A percentile compares a stretch with the other conserved stretches of the same genome.
Evolutionary conservation across 495 filamentous ascomycete genomes (phyloP).

Genomic region (Evernia prunastri): DNA sequence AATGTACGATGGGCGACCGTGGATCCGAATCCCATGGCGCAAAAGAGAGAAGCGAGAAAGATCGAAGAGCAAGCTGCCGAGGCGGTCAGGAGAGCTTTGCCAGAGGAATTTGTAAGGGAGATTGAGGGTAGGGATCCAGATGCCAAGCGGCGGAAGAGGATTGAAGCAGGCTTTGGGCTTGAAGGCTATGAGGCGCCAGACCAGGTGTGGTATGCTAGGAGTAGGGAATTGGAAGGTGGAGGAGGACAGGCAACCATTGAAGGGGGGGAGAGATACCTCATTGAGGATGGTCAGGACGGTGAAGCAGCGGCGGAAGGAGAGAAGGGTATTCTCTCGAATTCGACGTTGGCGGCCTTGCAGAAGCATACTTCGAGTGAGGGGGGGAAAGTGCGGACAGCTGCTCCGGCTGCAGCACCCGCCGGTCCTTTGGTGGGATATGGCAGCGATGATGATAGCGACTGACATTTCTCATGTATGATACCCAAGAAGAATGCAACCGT

Average conservation of each 20-base stretch:
- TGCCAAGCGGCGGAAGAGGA: constrained; percentile 76
- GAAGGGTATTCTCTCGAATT: constrained; percentile 71
- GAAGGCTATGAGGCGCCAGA: constrained; percentile 92
- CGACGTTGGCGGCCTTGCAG: constrained; percentile 68
- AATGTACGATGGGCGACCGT: constrained; percentile 97
- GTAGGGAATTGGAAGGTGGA: constrained; percentile 42
- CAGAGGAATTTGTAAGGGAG: constrained; percentile 85
- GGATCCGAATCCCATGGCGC: constrained; percentile 92
- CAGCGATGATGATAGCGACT: constrained; percentile 77
- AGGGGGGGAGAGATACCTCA: constrained; percentile 34
- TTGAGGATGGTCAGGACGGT: constrained; percentile 33
- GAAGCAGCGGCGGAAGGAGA: constrained; percentile 25
- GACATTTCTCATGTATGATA: constrained; percentile 14
- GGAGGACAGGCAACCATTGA: constrained; percentile 41
- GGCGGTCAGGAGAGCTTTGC: constrained; percentile 84
- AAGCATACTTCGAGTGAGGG: constrained; percentile 30
- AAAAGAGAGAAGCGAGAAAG: constrained; percentile 80
- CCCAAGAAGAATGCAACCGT: background rate
- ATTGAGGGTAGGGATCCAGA: constrained; percentile 87
- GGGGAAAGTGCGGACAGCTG: constrained; percentile 37
- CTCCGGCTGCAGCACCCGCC: constrained; percentile 39
- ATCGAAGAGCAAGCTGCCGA: constrained; percentile 99
- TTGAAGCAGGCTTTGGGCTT: constrained; percentile 84
- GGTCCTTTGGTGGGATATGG: constrained; percentile 84
- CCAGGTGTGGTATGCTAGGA: constrained; percentile 81